These are phyloP conservation scores for Amanita fuliginea DNA, from an alignment of 768 basidiomycete species.

Conservation along the genomic window DNA sequence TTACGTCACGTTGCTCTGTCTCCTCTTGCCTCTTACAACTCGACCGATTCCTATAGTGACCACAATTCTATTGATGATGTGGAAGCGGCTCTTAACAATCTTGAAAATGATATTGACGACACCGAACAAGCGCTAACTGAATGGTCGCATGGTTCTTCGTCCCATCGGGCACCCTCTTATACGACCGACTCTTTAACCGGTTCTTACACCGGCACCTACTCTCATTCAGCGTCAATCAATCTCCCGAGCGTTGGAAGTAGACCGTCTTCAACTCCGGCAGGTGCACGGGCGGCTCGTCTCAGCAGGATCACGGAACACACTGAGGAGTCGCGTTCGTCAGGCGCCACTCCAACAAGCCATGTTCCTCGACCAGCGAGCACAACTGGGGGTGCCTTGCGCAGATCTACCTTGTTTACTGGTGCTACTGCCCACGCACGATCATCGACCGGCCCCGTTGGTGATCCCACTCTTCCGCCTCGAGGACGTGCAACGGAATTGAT, in stretches of 20 bases:
- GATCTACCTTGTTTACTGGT: slow-evolving; percentile 31
- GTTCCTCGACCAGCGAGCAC: slow-evolving; percentile 25
- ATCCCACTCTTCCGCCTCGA: slow-evolving; percentile 35
- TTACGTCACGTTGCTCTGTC: slow-evolving; percentile 49
- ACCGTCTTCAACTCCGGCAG: slow-evolving; percentile 21
- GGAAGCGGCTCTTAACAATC: slow-evolving; percentile 51
- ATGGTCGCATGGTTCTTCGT: slow-evolving; percentile 45
- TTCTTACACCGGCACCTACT: slow-evolving; percentile 29
- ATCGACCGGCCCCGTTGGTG: slow-evolving; percentile 44
- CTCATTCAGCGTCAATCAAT: slow-evolving; percentile 35
- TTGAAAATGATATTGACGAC: slow-evolving; percentile 59
- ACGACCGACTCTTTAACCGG: slow-evolving; percentile 26
- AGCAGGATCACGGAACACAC: slow-evolving; percentile 75
- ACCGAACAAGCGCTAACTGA: slow-evolving; percentile 55
- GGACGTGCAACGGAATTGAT: slow-evolving; percentile 61
- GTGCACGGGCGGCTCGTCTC: slow-evolving; percentile 34
- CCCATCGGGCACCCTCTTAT: slow-evolving; percentile 29
- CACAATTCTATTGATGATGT: slow-evolving; percentile 62
- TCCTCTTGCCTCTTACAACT: slow-evolving; percentile 28
- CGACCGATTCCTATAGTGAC: slow-evolving; percentile 34
- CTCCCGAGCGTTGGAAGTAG: slow-evolving; percentile 28
- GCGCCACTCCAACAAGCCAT: slow-evolving; percentile 22
- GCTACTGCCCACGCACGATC: slow-evolving; percentile 41
- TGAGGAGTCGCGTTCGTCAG: slow-evolving; percentile 52
- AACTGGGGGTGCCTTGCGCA: slow-evolving; percentile 33